Conservation (phyloP, 306 rosid genomes). For the Lupinus albus region DNA sequence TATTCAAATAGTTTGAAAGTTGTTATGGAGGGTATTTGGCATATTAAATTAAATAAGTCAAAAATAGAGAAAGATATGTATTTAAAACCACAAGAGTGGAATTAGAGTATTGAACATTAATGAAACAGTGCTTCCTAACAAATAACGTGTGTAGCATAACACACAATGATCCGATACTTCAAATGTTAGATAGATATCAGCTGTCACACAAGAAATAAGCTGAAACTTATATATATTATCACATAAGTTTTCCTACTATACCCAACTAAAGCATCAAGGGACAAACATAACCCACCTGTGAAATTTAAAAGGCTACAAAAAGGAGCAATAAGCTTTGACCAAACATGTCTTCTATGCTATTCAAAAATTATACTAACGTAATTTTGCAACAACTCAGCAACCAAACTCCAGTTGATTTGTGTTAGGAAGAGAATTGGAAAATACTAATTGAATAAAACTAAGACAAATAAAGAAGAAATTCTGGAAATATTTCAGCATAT, state of each 20-base stretch:
- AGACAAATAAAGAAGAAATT: no score
- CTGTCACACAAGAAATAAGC: slow-evolving; percentile 5
- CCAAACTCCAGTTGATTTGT: slow-evolving; percentile 9
- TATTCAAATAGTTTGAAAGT: slow-evolving; percentile 26
- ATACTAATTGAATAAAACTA: no score
- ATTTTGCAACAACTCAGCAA: slow-evolving; percentile 9
- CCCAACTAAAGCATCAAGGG: slow-evolving; percentile 21
- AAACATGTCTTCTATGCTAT: not conserved
- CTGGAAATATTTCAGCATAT: no score
- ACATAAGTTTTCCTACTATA: not conserved
- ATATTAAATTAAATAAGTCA: slow-evolving; percentile 9
- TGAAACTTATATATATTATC: slow-evolving; percentile 7
- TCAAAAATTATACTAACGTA: not conserved
- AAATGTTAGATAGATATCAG: slow-evolving; percentile 5
- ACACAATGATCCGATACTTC: slow-evolving; percentile 11
- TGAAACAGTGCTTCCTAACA: slow-evolving; percentile 26
- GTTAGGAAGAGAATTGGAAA: no score
- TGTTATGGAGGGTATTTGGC: slow-evolving; percentile 8
- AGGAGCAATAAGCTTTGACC: not conserved
- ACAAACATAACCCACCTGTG: not conserved
- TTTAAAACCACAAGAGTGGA: not conserved
- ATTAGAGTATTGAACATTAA: slow-evolving; percentile 16
- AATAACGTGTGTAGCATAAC: slow-evolving; percentile 15
- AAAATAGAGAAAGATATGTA: slow-evolving; percentile 11
- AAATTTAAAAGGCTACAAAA: slow-evolving; percentile 16